phyloP scores from a whole-genome alignment of 108 stramenopile species.

The Fragilariopsis cylindrus region DNA sequence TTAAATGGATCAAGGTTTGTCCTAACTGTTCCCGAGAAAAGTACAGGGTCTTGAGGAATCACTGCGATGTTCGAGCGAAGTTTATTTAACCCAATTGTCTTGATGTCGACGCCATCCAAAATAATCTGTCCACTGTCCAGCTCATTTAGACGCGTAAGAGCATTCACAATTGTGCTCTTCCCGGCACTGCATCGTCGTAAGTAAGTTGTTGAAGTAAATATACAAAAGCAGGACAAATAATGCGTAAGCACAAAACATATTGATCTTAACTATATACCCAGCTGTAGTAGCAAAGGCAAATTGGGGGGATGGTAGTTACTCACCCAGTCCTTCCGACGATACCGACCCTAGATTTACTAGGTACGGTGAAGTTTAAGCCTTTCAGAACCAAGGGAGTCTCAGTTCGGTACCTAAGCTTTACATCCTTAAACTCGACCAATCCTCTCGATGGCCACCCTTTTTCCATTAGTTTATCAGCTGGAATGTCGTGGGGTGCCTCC shows the following conservation, averaged over 20 bases:
- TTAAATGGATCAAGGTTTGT: constrained; percentile 94
- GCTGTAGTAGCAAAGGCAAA: not conserved
- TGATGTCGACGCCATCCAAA: constrained; percentile 91
- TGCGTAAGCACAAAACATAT: not conserved
- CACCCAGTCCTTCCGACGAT: constrained; percentile 83
- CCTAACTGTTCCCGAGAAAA: constrained; percentile 90
- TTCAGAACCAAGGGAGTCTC: constrained; percentile 88
- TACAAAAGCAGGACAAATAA: not conserved
- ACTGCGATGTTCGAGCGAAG: constrained; percentile 85
- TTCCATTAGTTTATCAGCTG: constrained; percentile 36
- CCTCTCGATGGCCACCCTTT: constrained; percentile 78
- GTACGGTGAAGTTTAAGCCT: constrained; percentile 76
- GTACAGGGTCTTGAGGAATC: constrained; percentile 95
- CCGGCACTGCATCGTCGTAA: constrained; percentile 53
- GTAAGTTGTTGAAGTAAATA: not conserved
- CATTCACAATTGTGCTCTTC: constrained; percentile 88
- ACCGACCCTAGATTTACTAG: constrained; percentile 72
- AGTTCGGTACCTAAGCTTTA: constrained; percentile 77
- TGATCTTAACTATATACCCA: not conserved
- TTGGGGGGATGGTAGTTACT: constrained; percentile 1
- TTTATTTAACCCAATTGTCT: constrained; percentile 66
- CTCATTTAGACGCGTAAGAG: constrained; percentile 79
- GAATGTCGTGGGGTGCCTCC: constrained; percentile 57
- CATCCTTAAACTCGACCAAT: constrained; percentile 64
- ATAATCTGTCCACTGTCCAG: constrained; percentile 64